Evolutionary conservation across 2,329 filamentous ascomycete species (phyloP), one percentile per base, ranked within the genome.

Genomic region (Didymella pomorum): DNA sequence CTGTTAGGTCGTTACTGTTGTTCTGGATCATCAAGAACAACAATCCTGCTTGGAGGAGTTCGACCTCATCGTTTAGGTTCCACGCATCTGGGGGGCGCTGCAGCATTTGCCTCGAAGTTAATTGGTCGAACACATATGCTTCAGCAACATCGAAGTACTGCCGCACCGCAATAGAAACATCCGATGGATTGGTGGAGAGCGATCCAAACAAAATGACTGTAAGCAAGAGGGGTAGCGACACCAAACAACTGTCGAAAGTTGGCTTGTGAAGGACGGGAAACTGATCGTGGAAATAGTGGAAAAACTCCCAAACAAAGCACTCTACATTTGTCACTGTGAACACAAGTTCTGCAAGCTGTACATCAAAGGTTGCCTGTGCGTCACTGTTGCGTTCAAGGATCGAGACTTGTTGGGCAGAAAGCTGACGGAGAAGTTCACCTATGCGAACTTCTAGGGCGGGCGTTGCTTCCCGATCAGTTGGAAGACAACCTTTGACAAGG

Each of bases 1-100:
- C 20, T 43, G 21, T 42, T 4, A n/a, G n/a, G 26, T 59, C 51
- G 5, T 42, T 46, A 14, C 42, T 50, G 41, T 48, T 52, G 45
- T 45, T 49, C n/a, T 28, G 51, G 14, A 55, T 2, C 4, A 51
- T 31, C 21, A 35, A 44, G 2, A 59, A 33, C 23, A 59, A 28
- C 14, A 59, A 21, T 14, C 43, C 56, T 11, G 56, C 56, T 25
- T 59, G 56, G 14, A 59, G 31, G 16, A 45, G 37, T 21, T 59
- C 42, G 31, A 55, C 10, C 26, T 54, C 43, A 3, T 42, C 14
- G 14, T 2, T 47, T 37, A 18, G 21, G 26, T 37, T 18, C 41
- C 45, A 7, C 37, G 14, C 26, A n/a, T n/a, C n/a, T n/a, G n/a
- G 26, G 9, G 26, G 9, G 26, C 26, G 26, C 26, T 45, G 50